A percentile compares a stretch with the other conserved stretches of the same genome.
Evolutionary conservation across 441 rosid genomes (phyloP).

Genomic region (Syzygium syzygioides): DNA sequence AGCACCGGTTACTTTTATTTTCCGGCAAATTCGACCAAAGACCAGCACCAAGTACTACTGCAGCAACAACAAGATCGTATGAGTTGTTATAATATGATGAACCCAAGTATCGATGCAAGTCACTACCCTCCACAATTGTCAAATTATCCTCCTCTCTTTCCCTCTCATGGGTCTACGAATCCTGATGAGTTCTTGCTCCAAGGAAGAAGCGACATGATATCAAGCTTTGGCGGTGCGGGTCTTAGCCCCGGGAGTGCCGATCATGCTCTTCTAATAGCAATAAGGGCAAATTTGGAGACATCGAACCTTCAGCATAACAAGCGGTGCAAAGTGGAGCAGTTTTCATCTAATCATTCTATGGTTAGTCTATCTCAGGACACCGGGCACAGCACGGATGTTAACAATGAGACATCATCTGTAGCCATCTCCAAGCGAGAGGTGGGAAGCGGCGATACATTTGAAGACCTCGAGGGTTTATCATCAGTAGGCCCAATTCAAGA

Average conservation of each 20-base stretch:
- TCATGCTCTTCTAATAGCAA: conserved; percentile 14
- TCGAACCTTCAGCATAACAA: background rate
- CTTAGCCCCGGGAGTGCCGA: background rate
- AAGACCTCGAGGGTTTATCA: conserved; percentile 18
- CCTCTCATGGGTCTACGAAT: conserved; percentile 22
- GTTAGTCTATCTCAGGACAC: conserved; percentile 80
- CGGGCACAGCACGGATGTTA: conserved; percentile 69
- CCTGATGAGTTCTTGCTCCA: conserved; percentile 21
- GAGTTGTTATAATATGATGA: background rate
- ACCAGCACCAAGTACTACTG: background rate
- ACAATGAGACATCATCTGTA: conserved; percentile 61
- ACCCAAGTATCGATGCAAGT: background rate
- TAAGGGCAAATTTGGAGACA: conserved; percentile 1
- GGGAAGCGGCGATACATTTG: conserved; percentile 27
- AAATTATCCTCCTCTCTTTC: background rate
- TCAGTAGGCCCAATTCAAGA: conserved; percentile 29
- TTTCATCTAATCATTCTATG: conserved; percentile 53
- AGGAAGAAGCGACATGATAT: conserved; percentile 1
- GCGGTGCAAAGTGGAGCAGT: conserved; percentile 57
- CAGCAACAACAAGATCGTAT: background rate
- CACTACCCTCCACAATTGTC: background rate
- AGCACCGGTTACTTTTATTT: conserved; percentile 1
- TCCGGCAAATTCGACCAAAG: background rate
- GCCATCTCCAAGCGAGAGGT: conserved; percentile 29
- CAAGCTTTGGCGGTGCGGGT: conserved; percentile 3